A percentile compares a stretch with the other conserved stretches of the same genome.
Evolutionary conservation across 768 basidiomycete species (phyloP).

Genomic region (Kwoniella europaea): DNA sequence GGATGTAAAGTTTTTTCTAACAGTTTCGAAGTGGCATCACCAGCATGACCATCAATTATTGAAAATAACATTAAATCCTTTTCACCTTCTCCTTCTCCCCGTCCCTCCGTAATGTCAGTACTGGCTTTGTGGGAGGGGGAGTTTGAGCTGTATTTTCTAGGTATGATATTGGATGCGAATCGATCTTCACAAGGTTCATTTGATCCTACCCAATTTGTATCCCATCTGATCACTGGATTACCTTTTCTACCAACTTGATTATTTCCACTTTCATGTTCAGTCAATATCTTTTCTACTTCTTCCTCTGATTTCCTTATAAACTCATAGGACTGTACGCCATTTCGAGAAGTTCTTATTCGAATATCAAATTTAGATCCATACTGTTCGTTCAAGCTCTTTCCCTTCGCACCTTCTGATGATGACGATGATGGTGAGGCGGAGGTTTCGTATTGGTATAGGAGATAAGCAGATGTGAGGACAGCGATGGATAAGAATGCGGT

Average conservation of each 20-base stretch:
- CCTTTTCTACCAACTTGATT: slow-evolving; percentile 23
- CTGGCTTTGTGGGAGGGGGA: too few relatives aligned
- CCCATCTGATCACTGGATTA: slow-evolving; percentile 60
- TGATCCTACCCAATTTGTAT: slow-evolving; percentile 77
- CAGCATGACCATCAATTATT: slow-evolving; percentile 75
- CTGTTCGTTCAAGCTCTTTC: neutral
- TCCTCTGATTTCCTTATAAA: slow-evolving; percentile 32
- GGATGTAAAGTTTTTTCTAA: slow-evolving; percentile 83
- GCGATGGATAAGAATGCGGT: slow-evolving; percentile 27
- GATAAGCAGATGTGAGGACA: slow-evolving; percentile 29
- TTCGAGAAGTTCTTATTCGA: slow-evolving; percentile 15
- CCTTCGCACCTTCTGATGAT: neutral
- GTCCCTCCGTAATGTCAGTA: neutral
- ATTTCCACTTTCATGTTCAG: slow-evolving; percentile 28
- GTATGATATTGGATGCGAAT: slow-evolving; percentile 70
- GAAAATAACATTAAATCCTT: slow-evolving; percentile 83
- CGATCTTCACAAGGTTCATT: slow-evolving; percentile 95
- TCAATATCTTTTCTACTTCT: slow-evolving; percentile 39
- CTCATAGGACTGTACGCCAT: slow-evolving; percentile 21
- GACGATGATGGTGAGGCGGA: neutral
- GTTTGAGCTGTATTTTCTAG: slow-evolving; percentile 64
- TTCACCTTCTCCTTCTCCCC: slow-evolving; percentile 23
- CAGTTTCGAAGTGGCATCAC: slow-evolving; percentile 79
- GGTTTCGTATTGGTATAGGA: slow-evolving; percentile 34
- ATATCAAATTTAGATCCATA: slow-evolving; percentile 30